Conservation (phyloP, 164 flowering plant species). For the Magnolia sinica region DNA sequence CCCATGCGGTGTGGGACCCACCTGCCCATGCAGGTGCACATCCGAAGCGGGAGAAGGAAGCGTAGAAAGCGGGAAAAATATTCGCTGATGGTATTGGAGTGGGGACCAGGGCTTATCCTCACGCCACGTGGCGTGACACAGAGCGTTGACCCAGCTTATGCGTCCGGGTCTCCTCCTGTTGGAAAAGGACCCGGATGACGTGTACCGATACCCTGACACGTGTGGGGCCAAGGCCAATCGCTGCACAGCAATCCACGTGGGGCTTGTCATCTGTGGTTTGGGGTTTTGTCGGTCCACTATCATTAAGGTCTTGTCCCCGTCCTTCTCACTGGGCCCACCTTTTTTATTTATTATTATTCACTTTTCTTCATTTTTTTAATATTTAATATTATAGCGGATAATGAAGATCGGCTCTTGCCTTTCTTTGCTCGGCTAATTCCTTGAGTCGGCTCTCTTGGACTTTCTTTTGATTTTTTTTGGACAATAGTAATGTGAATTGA, state of each 20-base stretch:
- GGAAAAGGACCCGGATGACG: background rate
- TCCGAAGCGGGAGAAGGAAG: background rate
- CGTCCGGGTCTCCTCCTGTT: background rate
- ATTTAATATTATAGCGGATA: no score
- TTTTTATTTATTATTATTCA: no score
- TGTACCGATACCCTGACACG: background rate
- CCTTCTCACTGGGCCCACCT: background rate
- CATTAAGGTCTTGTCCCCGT: background rate
- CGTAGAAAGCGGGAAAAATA: background rate
- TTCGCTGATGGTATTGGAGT: background rate
- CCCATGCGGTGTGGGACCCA: background rate
- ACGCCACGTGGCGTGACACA: slow-evolving; percentile 9
- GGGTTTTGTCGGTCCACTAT: slow-evolving; percentile 5
- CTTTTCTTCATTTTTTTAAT: no score
- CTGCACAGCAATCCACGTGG: slow-evolving; percentile 27
- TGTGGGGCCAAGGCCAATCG: slow-evolving; percentile 14
- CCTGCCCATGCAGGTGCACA: background rate
- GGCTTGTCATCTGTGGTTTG: slow-evolving; percentile 12
- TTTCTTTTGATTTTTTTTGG: no score
- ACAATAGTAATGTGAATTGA: no score
- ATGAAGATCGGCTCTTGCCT: no score
- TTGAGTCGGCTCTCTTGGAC: no score
- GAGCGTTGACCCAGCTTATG: slow-evolving; percentile 18
- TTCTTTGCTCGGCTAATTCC: no score
- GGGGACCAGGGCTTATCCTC: background rate